Evolutionary conservation across 495 filamentous ascomycete genomes (phyloP), one percentile per base, ranked within the genome.

Genomic region (Friedmanniomyces endolithicus): DNA sequence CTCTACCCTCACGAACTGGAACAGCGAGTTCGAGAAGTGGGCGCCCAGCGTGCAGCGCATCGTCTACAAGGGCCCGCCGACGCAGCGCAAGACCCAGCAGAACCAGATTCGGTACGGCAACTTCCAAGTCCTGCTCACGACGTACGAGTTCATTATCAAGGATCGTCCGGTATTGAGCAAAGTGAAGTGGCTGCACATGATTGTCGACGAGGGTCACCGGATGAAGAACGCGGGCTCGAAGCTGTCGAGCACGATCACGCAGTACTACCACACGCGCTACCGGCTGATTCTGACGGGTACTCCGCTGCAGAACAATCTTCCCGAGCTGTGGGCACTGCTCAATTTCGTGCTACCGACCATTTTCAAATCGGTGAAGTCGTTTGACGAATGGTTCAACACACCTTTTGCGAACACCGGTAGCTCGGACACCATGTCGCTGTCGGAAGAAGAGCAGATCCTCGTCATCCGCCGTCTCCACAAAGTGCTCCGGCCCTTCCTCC

Each of bases 201-300:
- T 98, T 59, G 94, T 98, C 52, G 92, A 98, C 62, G 92, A 98
- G 74, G 92, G 92, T 69, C 92, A 98, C 70, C 89, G 92, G 64
- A 98, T 98, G 92, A 98, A 98, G 79, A 98, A 98, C 69, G 74
- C 86, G n/a, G 83, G 88, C 58, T 98, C 92, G 16, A 98, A 98
- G 71, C 77, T 98, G 62, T 95, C 87, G 71, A 87, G 83, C 63
- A 96, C 90, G 1, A 81, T 98, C 55, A 90, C 90, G 43, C 82
- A 87, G 43, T 97, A 96, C 72, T 98, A 98, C 73, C 83, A 71
- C 67, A 95, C 89, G 24, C 82, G 92, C 17, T 98, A 90, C 71
- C 88, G 92, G 61, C 79, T 98, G 51, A 98, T 98, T 68, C 77
- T 98, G 63, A 98, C 92, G 2, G 92, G 92, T 74, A 98, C 92